A percentile compares a stretch with the other conserved stretches of the same genome.
Evolutionary conservation across 306 rosid species (phyloP).

Genomic region (Corylus avellana): DNA sequence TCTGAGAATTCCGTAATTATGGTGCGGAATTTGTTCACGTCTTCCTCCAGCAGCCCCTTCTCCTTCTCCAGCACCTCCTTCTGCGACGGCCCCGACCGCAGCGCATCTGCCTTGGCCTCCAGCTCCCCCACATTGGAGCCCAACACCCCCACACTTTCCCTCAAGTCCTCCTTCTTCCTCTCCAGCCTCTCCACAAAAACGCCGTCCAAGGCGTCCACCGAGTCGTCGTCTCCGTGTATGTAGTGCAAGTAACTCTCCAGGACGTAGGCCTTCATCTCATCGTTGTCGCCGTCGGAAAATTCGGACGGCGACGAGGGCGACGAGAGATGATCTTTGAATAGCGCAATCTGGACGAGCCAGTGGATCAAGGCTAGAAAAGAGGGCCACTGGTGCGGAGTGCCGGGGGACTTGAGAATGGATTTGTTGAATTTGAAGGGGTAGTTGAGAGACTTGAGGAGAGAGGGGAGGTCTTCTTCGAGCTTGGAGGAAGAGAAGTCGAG

Average conservation of each 20-base stretch:
- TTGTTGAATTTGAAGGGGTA: conserved; percentile 79
- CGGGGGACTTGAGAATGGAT: conserved; percentile 69
- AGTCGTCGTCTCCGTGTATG: conserved; percentile 65
- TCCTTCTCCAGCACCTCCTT: conserved; percentile 70
- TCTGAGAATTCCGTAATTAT: conserved; percentile 50
- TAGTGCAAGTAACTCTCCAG: conserved; percentile 51
- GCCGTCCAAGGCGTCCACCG: conserved; percentile 51
- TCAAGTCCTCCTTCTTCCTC: conserved; percentile 38
- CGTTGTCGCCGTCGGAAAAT: conserved; percentile 23
- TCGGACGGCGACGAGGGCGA: conserved; percentile 20
- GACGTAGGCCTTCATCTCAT: conserved; percentile 45
- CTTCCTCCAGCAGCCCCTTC: conserved; percentile 57
- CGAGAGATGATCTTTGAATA: conserved; percentile 34
- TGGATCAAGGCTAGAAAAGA: conserved; percentile 72
- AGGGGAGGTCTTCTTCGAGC: conserved; percentile 78
- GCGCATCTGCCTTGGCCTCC: conserved; percentile 40
- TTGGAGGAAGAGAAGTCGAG: conserved; percentile 53
- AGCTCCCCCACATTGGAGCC: conserved; percentile 23
- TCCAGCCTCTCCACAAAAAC: conserved; percentile 45
- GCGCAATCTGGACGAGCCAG: conserved; percentile 81
- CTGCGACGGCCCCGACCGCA: conserved; percentile 48
- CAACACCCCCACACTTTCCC: conserved; percentile 32
- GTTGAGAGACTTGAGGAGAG: conserved; percentile 46
- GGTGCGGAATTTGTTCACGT: conserved; percentile 66
- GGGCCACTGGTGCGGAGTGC: conserved; percentile 93